Evolutionary conservation across 2,329 filamentous ascomycete genomes (phyloP), one percentile per base, ranked within the genome.

Genomic region (Colletotrichum sp.): DNA sequence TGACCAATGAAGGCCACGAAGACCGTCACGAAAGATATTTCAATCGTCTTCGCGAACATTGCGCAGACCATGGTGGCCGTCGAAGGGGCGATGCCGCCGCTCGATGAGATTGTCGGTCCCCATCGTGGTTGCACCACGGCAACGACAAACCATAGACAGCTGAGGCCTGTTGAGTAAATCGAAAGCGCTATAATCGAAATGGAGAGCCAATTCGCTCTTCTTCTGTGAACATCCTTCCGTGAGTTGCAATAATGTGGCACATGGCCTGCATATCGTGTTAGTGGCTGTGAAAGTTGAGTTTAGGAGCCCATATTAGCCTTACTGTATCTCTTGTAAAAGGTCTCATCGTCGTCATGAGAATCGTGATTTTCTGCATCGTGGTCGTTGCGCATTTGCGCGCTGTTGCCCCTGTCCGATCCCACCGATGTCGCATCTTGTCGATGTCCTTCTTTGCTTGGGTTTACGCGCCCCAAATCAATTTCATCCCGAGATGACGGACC

Each of bases 1-100:
- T 97, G 95, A 0, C 95, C 95, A 0, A 96, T 82, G 71, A 94
- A 94, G 0, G 93, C 90, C 2, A 96, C 93, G 76, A 95, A 94
- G 0, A 95, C 92, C 0, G 94, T 95, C 5, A 95, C 94, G 80
- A 96, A 96, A 0, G 93, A 92, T 78, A 96, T 82, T 83, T 96
- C 95, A 64, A 96, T 95, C 0, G 93, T 90, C 83, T 96, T 96
- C 9, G 95, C 94, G 44, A 95, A 86, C 4, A 95, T 84, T 0
- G 94, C 90, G n/a, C 91, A 92, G 1, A 96, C 80, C 2, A 95
- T 84, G 1, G 91, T 92, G 0, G 95, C 94, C 2, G 91, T 93
- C 0, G 92, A 89, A 0, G 93, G 92, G 0, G 87, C 86, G 18
- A 96, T 79, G 15, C 89, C 85, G 7, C 87, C 88, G 15, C 88